A percentile compares a stretch with the other conserved stretches of the same genome.
phyloP scores from a whole-genome alignment of 2,329 filamentous ascomycete genomes.

The Paecilomyces dactylethromorphus region DNA sequence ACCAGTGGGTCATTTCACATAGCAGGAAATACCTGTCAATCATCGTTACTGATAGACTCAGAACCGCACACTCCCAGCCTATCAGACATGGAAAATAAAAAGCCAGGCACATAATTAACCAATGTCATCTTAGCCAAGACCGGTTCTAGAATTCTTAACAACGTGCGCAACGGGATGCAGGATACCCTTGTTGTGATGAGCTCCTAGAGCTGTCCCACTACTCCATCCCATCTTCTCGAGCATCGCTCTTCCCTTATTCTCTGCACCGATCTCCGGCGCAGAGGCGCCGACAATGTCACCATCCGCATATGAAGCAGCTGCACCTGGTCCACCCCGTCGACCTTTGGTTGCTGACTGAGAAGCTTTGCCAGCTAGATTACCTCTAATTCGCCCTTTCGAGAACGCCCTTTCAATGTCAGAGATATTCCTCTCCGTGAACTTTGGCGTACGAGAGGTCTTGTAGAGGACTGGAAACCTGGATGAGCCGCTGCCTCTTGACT shows the following conservation, averaged over 20 bases:
- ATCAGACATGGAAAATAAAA: not conserved
- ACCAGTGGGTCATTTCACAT: too few species aligned
- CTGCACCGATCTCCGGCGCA: constrained; percentile 73
- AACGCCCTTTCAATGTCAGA: constrained; percentile 37
- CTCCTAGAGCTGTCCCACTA: constrained; percentile 75
- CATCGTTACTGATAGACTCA: not conserved
- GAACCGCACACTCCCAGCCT: not conserved
- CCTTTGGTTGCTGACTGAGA: constrained; percentile 13
- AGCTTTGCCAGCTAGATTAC: constrained; percentile 14
- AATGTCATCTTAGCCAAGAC: constrained; percentile 53
- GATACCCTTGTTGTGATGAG: constrained; percentile 78
- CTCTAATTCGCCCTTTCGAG: constrained; percentile 24
- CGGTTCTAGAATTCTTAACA: constrained; percentile 79
- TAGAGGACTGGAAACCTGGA: constrained; percentile 70
- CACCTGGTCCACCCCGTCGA: constrained; percentile 31
- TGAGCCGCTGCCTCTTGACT: constrained; percentile 68
- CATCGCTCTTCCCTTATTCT: constrained; percentile 80
- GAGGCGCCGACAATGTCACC: constrained; percentile 82
- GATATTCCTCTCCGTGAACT: constrained; percentile 53
- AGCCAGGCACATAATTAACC: not conserved
- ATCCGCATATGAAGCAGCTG: constrained; percentile 60
- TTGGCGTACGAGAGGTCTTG: constrained; percentile 62
- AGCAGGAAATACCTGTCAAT: not conserved
- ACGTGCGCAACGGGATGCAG: constrained; percentile 78
- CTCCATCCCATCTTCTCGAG: constrained; percentile 98